Base-by-base conservation (phyloP, 192 early-diverging fungal genomes). In the Radiomyces spectabilis region DNA sequence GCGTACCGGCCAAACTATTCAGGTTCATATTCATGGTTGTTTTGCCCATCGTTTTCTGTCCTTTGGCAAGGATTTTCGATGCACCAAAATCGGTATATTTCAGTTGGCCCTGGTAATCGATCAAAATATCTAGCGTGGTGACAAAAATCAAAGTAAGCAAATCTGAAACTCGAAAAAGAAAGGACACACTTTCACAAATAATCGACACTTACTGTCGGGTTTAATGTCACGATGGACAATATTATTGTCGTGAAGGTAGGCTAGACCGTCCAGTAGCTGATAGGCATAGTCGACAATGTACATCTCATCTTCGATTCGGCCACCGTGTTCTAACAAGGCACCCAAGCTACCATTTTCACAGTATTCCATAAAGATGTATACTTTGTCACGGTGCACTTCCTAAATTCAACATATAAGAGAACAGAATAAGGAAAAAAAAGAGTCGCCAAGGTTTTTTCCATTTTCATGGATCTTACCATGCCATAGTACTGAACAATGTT, bases 41-140 rank as follows among this genome's bases (percentile, higher is more conserved):
- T 49, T 65, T 49, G 4, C 75, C 74, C 35, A 77, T 58, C n/a
- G 82, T 82, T 55, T 75, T 78, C 55, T 82, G 82, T 27, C 87
- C 83, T 53, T 87, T 82, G 44, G 82, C 84, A 38, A 91, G 71
- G 39, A 92, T 83, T 69, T 93, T 93, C 31, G 91, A 87, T 4
- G 90, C 90, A 26, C 93, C 93, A 75, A 95, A 95, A 48, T 93
- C 91, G 2, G 89, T 85, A 64, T 90, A 78, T 66, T 93, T 93
- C 59, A 95, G 76, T 13, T 73, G 77, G 22, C 87, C 91, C 22
- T 73, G 51, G 50, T 88, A 79, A 58, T 89, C 87, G 33, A 95
- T 62, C 29, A 93, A 64, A 41, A 93, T 84, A 71, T 95, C 80
- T 82, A 66, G n/a, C n/a, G n/a, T n/a, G n/a, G n/a, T n/a, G n/a